phyloP scores from a whole-genome alignment of 495 filamentous ascomycete species.

The Peziza echinospora region DNA sequence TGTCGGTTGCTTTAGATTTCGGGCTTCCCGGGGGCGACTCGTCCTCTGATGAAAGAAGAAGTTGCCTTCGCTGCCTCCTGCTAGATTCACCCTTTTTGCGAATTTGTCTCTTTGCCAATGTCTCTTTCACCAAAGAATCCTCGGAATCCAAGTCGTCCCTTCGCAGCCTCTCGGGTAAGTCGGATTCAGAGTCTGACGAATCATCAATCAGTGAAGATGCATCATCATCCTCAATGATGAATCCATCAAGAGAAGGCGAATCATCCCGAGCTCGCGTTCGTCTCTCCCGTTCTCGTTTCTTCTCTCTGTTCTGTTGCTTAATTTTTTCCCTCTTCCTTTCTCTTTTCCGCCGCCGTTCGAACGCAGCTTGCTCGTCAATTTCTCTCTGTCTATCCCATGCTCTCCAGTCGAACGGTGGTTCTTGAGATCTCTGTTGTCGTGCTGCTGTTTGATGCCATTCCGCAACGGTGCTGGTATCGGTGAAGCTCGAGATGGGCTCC shows the following conservation, averaged over 20 bases:
- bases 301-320: constrained; percentile 6
- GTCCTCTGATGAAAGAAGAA: not conserved
- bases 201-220: no score
- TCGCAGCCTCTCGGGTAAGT: no score
- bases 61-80: no score
- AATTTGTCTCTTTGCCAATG: no score
- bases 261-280: no score
- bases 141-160: no score
- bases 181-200: no score
- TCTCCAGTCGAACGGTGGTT: constrained; percentile 11
- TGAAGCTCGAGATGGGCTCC: constrained; percentile 38
- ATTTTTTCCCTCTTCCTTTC: constrained; percentile 8
- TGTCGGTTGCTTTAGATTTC: not conserved
- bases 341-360: constrained; percentile 7
- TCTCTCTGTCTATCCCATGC: constrained; percentile 14
- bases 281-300: constrained; percentile 8
- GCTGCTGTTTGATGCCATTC: constrained; percentile 11
- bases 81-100: no score
- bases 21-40: not conserved
- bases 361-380: constrained; percentile 5
- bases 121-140: no score
- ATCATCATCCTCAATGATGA: constrained; percentile 7
- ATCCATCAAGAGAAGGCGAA: constrained; percentile 9
- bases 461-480: constrained; percentile 21
- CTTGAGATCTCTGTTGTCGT: constrained; percentile 4